Conservation (phyloP, 176 grass and related monocot species). For the Oryza longistaminata region DNA sequence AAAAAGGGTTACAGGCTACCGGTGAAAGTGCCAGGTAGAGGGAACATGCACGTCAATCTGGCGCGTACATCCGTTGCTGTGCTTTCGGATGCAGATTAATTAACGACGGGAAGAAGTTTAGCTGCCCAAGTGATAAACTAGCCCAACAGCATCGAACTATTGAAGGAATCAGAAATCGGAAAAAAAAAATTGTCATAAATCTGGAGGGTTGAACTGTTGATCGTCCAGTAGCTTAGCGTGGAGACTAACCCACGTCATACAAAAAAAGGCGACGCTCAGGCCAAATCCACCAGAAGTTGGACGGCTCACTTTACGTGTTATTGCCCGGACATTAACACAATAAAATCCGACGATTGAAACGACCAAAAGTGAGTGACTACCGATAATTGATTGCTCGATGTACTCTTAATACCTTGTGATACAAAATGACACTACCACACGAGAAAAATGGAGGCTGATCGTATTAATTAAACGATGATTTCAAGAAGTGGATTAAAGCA, state of each 20-base stretch:
- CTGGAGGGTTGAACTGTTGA: too few relatives aligned
- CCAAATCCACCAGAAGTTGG: constrained; percentile 24
- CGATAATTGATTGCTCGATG: neutral
- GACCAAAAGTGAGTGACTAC: neutral
- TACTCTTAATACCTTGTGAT: neutral
- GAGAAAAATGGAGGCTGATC: neutral
- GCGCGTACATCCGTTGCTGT: too few relatives aligned
- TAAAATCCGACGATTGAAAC: neutral
- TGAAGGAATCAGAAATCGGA: too few relatives aligned
- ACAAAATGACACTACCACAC: too few relatives aligned
- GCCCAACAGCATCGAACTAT: too few relatives aligned
- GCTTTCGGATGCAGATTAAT: neutral
- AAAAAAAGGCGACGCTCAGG: constrained; percentile 1
- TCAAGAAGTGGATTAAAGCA: neutral
- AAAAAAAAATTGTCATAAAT: too few relatives aligned
- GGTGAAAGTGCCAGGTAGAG: neutral
- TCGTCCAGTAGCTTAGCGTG: constrained; percentile 35
- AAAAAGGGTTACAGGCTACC: neutral
- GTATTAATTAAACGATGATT: neutral
- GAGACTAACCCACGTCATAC: constrained; percentile 30
- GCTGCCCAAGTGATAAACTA: neutral
- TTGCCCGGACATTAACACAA: neutral
- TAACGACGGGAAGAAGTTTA: neutral
- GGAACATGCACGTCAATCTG: neutral
- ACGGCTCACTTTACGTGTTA: constrained; percentile 12